Evolutionary conservation across 106 monocot genomes (phyloP).

Genomic region (Apostasia shenzhenica): DNA sequence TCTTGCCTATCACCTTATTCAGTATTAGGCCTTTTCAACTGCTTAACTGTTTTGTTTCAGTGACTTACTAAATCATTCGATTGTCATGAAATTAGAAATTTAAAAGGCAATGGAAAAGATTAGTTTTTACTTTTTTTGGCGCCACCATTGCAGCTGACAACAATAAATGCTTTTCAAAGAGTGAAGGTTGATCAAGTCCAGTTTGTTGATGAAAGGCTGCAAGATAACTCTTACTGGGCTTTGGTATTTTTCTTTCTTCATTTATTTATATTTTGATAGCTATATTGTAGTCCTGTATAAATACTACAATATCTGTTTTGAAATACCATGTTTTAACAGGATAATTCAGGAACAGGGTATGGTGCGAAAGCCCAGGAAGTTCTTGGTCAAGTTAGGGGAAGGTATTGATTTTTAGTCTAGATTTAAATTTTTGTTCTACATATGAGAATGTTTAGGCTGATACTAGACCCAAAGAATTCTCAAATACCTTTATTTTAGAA

Average conservation of each 20-base stretch:
- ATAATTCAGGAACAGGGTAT: constrained; percentile 77
- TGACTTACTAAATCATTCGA: background rate
- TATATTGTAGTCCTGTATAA: background rate
- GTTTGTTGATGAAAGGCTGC: constrained; percentile 74
- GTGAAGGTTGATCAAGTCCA: constrained; percentile 66
- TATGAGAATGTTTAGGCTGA: too few relatives aligned
- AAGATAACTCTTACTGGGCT: constrained; percentile 95
- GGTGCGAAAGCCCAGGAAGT: constrained; percentile 95
- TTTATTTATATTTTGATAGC: background rate
- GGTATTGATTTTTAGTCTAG: constrained; percentile 27
- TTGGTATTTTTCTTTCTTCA: constrained; percentile 39
- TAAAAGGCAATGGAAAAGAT: background rate
- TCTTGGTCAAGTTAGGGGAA: constrained; percentile 97
- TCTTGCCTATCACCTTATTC: too few relatives aligned
- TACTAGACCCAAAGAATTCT: too few relatives aligned
- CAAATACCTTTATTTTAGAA: too few relatives aligned
- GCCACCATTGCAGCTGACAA: constrained; percentile 44
- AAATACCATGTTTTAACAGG: constrained; percentile 26
- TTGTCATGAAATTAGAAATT: background rate
- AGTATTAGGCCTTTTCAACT: background rate
- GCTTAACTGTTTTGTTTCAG: background rate
- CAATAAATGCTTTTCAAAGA: constrained; percentile 62
- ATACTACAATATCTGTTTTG: background rate
- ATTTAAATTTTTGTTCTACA: too few relatives aligned
- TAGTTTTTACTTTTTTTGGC: background rate